These are phyloP conservation scores for Rossbeevera mucosa DNA, from an alignment of 768 basidiomycete genomes.

Conservation along the genomic window DNA sequence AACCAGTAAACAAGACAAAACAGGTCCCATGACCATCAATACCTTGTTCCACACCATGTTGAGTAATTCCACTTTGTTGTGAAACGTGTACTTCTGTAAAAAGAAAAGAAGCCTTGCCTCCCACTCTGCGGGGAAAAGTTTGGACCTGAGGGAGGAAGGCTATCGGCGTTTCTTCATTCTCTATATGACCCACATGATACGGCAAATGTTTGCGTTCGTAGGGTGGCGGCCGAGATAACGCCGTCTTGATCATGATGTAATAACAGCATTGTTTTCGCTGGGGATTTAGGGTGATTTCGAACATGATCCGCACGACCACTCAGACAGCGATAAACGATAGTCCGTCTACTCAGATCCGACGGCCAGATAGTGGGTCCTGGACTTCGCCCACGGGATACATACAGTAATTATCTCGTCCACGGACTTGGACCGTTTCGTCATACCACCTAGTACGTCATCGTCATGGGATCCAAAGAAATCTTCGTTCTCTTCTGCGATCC, in stretches of 20 bases:
- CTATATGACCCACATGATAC: constrained; percentile 13
- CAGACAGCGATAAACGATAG: not conserved
- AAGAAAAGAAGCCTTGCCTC: not conserved
- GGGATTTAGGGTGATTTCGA: not conserved
- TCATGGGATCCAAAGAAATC: not conserved
- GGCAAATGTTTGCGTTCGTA: not conserved
- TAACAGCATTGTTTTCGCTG: not conserved
- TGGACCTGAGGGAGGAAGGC: not conserved
- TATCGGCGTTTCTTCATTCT: constrained; percentile 8
- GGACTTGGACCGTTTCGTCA: not conserved
- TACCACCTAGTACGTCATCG: not conserved
- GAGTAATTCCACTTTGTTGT: not conserved
- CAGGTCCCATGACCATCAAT: not conserved
- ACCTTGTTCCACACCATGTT: not conserved
- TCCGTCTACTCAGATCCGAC: not conserved
- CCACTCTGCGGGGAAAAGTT: not conserved
- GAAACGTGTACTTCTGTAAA: not conserved
- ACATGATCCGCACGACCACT: not conserved
- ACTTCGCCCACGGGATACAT: not conserved
- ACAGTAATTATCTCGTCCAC: not conserved
- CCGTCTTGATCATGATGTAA: not conserved
- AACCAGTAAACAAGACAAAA: not conserved
- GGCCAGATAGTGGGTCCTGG: not conserved
- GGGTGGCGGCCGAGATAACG: constrained; percentile 5
- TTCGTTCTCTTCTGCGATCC: not conserved